Evolutionary conservation across 805 yeast genomes (phyloP), one percentile per base, ranked within the genome.

Genomic region (Pichia membranifaciens): DNA sequence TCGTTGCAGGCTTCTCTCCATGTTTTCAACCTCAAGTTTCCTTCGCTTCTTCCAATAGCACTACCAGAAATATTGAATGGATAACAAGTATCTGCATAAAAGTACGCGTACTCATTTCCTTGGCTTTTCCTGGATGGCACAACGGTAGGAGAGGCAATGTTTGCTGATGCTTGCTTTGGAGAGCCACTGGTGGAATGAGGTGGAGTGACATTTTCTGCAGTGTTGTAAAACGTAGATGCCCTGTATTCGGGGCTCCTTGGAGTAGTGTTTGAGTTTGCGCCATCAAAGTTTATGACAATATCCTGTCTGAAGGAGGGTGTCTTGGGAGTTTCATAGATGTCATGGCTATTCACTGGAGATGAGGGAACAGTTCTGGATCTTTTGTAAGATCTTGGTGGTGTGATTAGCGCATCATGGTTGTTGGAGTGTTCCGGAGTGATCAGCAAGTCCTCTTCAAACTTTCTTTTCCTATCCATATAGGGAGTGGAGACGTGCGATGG

Each of bases 1-100:
- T 61, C 54, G 35, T 67, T 68, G 46, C 71, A 60, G 51, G 67
- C 65, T 41, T 66, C 64, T 54, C 76, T 66, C 78, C 78, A 73
- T 52, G 68, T 72, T 40, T 65, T 55, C 35, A 67, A 66, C 33
- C 71, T 61, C 39, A 65, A 66, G 43, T 60, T 60, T 46, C 62
- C 58, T 44, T 64, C 69, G 21, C 52, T 48, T 38, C 51, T 46
- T 17, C 52, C 51, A 7, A 52, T 50, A 5, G 61, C 52, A 10
- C 62, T 52, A 13, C 59, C 53, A 13, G 56, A 50, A 31, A 62
- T 44, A 23, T 57, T 54, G 47, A 61, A 66, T 7, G 65, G 59
- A 50, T 67, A 66, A 43, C 69, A 61, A n/a, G 71, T 67, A 48
- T 66, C 70, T 20, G 70, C 66, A 54, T 57, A 66, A 25, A 49